Percentiles rank a stretch among this genome's conserved stretches.
These are phyloP conservation scores for Podospora sp. DNA, from an alignment of 495 filamentous ascomycete species.

Conservation along the genomic window DNA sequence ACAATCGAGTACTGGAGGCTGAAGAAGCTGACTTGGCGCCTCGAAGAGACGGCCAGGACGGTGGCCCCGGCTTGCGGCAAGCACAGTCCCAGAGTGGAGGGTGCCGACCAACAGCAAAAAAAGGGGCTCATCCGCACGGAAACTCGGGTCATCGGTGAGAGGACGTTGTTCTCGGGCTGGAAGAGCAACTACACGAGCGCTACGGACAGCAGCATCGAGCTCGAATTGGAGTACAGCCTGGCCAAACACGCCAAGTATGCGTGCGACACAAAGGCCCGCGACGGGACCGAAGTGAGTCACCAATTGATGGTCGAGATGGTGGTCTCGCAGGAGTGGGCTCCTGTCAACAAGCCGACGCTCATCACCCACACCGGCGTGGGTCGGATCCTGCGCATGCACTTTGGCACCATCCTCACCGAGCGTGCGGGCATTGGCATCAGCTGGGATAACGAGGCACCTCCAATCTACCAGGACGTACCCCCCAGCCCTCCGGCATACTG, in stretches of 20 bases:
- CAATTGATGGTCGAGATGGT: constrained; percentile 90
- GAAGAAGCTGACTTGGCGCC: constrained; percentile 86
- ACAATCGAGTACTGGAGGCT: constrained; percentile 76
- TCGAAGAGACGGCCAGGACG: constrained; percentile 82
- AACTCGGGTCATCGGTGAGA: constrained; percentile 65
- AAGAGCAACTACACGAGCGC: constrained; percentile 82
- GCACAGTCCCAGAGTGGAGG: constrained; percentile 68
- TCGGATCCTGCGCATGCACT: constrained; percentile 91
- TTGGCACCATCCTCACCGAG: constrained; percentile 78
- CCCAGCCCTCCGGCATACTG: constrained; percentile 79
- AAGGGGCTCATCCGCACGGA: constrained; percentile 83
- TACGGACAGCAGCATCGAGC: constrained; percentile 71
- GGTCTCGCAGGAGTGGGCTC: constrained; percentile 86
- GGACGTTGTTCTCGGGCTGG: constrained; percentile 68
- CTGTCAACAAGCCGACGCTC: constrained; percentile 66
- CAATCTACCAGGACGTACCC: constrained; percentile 92
- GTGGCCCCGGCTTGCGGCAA: constrained; percentile 80
- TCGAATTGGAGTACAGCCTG: constrained; percentile 78
- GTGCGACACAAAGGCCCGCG: constrained; percentile 79
- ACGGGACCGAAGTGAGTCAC: constrained; percentile 78
- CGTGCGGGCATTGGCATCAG: constrained; percentile 85
- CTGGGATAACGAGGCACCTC: constrained; percentile 97
- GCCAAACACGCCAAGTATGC: constrained; percentile 61
- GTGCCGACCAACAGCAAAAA: constrained; percentile 49
- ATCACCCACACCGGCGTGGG: constrained; percentile 88